phyloP scores from a whole-genome alignment of 768 basidiomycete species.

The Thelephora ganbajun region DNA sequence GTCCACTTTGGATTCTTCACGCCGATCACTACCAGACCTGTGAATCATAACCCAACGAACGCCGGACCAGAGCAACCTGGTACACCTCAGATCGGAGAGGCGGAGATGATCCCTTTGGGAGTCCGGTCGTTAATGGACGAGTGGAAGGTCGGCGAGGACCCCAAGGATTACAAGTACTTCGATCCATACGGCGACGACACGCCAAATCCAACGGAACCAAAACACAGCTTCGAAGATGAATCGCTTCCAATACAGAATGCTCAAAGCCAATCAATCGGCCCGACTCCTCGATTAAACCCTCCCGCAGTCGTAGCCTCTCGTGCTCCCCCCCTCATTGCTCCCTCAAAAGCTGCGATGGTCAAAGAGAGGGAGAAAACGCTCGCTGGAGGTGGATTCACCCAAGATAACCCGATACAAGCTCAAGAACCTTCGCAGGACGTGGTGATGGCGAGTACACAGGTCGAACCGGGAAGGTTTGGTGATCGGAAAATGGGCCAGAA shows the following conservation, averaged over 20 bases:
- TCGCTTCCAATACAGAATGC: not conserved
- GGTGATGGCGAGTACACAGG: constrained; percentile 48
- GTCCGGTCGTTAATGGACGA: constrained; percentile 52
- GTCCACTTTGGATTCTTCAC: constrained; percentile 49
- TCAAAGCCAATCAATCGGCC: not conserved
- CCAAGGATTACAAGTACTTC: constrained; percentile 32
- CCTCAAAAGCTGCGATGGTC: constrained; percentile 4
- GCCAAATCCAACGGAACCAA: not conserved
- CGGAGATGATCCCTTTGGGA: constrained; percentile 28
- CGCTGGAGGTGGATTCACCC: constrained; percentile 10
- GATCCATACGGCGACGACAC: constrained; percentile 35
- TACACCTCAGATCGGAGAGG: not conserved
- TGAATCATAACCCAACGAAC: constrained; percentile 11
- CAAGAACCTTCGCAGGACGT: constrained; percentile 23
- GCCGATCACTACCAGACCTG: constrained; percentile 24
- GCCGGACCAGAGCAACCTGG: not conserved
- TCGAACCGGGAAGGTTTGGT: constrained; percentile 58
- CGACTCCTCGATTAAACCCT: constrained; percentile 1
- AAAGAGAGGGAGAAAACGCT: not conserved
- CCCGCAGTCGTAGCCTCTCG: constrained; percentile 1
- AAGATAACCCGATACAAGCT: constrained; percentile 3
- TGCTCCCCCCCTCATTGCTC: constrained; percentile 9
- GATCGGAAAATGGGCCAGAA: constrained; percentile 52
- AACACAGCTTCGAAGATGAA: not conserved
- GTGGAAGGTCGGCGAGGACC: constrained; percentile 47